Evolutionary conservation across 176 grass and related monocot species (phyloP).

Genomic region (Triticum dicoccoides): DNA sequence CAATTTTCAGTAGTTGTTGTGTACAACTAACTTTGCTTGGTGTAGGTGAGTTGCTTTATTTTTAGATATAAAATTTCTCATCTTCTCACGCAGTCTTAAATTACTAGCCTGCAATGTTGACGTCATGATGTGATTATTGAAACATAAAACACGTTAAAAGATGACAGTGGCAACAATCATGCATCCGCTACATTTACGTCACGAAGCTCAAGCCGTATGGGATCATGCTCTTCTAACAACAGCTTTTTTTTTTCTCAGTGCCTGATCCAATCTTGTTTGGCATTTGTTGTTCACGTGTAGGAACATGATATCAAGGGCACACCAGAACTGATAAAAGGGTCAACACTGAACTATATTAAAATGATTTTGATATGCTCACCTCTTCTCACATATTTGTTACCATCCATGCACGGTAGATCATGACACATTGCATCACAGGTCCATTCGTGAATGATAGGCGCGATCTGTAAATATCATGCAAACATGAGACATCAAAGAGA

Average conservation of each 20-base stretch:
- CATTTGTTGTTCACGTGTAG: conserved; percentile 37
- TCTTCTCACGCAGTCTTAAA: conserved; percentile 78
- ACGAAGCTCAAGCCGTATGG: too few relatives aligned
- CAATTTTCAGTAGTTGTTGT: neutral
- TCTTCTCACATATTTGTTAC: conserved; percentile 91
- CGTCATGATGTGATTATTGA: neutral
- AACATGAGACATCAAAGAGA: conserved; percentile 10
- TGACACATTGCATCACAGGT: conserved; percentile 98
- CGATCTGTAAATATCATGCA: conserved; percentile 54
- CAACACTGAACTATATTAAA: neutral
- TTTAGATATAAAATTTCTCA: conserved; percentile 76
- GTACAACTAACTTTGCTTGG: conserved; percentile 49
- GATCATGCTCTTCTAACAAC: conserved; percentile 90
- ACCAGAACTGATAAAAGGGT: neutral
- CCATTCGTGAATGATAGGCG: conserved; percentile 96
- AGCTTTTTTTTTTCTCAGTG: conserved; percentile 76
- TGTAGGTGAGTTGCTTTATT: conserved; percentile 91
- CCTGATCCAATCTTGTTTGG: conserved; percentile 57
- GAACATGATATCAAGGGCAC: neutral
- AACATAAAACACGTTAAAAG: neutral
- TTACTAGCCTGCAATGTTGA: conserved; percentile 56
- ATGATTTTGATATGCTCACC: conserved; percentile 36
- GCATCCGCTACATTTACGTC: too few relatives aligned
- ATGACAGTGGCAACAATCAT: too few relatives aligned
- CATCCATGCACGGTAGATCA: conserved; percentile 85